A percentile compares a stretch with the other conserved stretches of the same genome.
These are phyloP conservation scores for Aspergillus texensis DNA, from an alignment of 2,329 filamentous ascomycete species.

Conservation along the genomic window DNA sequence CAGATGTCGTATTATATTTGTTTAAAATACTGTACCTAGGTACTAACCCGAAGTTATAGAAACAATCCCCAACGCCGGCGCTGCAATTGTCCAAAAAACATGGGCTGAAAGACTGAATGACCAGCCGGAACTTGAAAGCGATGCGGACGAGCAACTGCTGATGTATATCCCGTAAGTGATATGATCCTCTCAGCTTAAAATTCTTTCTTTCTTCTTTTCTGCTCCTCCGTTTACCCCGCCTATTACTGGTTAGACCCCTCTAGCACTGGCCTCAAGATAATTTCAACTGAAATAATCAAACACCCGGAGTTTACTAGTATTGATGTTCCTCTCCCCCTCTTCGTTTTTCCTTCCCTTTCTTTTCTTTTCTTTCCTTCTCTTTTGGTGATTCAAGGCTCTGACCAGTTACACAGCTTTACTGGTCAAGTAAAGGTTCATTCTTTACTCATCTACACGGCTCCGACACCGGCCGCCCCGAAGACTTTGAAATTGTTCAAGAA, in stretches of 20 bases:
- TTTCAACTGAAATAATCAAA: neutral
- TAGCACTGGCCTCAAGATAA: neutral
- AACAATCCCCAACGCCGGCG: slow-evolving; percentile 66
- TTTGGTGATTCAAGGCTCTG: neutral
- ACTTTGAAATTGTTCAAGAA: slow-evolving; percentile 90
- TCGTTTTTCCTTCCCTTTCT: too few relatives aligned
- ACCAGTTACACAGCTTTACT: slow-evolving; percentile 67
- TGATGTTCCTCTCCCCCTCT: neutral
- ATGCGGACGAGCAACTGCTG: slow-evolving; percentile 90
- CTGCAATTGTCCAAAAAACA: slow-evolving; percentile 81
- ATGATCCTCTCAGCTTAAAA: neutral
- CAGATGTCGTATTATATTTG: neutral
- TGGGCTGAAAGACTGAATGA: slow-evolving; percentile 77
- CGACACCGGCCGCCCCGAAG: slow-evolving; percentile 69
- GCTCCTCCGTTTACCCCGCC: slow-evolving; percentile 22
- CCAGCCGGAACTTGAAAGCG: slow-evolving; percentile 77
- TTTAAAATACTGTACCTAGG: neutral
- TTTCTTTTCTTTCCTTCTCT: too few relatives aligned
- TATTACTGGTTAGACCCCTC: slow-evolving; percentile 27
- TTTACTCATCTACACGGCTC: slow-evolving; percentile 79
- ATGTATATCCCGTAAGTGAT: slow-evolving; percentile 79
- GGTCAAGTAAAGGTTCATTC: slow-evolving; percentile 92
- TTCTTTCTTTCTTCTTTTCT: neutral
- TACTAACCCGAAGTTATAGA: slow-evolving; percentile 44
- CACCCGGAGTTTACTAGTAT: neutral